These are phyloP conservation scores for Bipolaris cookei DNA, from an alignment of 2,329 filamentous ascomycete genomes.

Conservation along the genomic window DNA sequence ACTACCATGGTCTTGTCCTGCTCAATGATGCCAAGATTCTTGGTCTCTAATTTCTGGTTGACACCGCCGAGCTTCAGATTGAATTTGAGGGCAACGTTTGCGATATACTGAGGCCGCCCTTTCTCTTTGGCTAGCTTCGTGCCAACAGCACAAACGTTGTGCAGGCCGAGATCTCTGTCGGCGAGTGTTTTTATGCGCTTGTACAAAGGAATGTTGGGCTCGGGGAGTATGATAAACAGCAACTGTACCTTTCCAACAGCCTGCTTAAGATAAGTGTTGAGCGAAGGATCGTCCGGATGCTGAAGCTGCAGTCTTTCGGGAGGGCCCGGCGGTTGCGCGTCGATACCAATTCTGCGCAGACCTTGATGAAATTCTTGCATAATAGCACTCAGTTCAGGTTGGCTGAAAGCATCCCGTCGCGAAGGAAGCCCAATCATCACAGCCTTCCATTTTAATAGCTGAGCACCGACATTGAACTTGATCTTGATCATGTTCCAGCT, in stretches of 20 bases:
- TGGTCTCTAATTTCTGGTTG: constrained; percentile 64
- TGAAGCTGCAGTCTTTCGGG: constrained; percentile 12
- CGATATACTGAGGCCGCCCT: constrained; percentile 47
- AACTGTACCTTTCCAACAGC: constrained; percentile 12
- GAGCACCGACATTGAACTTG: constrained; percentile 22
- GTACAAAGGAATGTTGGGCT: constrained; percentile 25
- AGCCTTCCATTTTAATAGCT: constrained; percentile 20
- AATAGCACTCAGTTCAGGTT: not conserved
- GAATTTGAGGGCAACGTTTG: constrained; percentile 63
- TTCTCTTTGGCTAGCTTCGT: constrained; percentile 47
- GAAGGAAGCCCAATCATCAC: constrained; percentile 17
- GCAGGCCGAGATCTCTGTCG: constrained; percentile 29
- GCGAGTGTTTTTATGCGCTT: constrained; percentile 33
- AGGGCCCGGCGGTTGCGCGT: constrained; percentile 3
- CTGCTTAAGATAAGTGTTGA: constrained; percentile 6
- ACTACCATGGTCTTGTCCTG: constrained; percentile 79
- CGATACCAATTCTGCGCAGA: constrained; percentile 20
- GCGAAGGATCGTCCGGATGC: constrained; percentile 10
- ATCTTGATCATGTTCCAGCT: constrained; percentile 59
- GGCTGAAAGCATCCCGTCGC: constrained; percentile 13
- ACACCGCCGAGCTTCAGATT: constrained; percentile 53
- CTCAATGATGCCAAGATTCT: constrained; percentile 62
- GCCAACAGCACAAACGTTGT: constrained; percentile 31
- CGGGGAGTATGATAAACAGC: constrained; percentile 28
- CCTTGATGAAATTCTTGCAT: constrained; percentile 21